Evolutionary conservation across 169 alveolate species (phyloP).

Genomic region (Eimeria maxima): DNA sequence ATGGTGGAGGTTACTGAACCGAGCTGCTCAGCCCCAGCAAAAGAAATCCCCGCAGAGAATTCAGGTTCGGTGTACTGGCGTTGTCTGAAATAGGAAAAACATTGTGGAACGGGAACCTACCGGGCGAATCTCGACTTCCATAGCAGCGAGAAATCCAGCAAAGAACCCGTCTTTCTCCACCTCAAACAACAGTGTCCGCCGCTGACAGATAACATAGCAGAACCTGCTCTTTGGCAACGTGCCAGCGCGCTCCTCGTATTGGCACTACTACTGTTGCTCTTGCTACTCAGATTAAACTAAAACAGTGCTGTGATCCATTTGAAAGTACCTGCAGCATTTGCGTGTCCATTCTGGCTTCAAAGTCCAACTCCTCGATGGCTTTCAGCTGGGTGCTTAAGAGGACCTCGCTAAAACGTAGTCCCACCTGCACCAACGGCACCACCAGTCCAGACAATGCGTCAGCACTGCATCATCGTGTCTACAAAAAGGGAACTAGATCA

Average conservation of each 20-base stretch:
- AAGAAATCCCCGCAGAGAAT: background rate
- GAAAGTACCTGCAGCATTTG: conserved; percentile 76
- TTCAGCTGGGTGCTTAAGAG: conserved; percentile 49
- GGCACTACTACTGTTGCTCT: conserved; percentile 8
- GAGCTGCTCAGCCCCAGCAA: background rate
- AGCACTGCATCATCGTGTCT: background rate
- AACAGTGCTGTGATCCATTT: background rate
- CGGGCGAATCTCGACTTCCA: conserved; percentile 92
- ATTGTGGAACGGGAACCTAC: conserved; percentile 63
- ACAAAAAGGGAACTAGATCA: background rate
- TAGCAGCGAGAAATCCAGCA: conserved; percentile 91
- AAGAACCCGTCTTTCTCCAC: conserved; percentile 86
- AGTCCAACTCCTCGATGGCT: conserved; percentile 74
- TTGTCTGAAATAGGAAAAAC: background rate
- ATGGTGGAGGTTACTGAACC: background rate
- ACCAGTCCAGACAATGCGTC: background rate
- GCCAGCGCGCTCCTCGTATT: background rate
- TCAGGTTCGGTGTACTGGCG: background rate
- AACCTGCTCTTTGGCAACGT: background rate
- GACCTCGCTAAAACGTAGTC: conserved; percentile 74
- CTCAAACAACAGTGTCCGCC: conserved; percentile 83
- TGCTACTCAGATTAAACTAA: background rate
- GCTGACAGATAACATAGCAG: conserved; percentile 67
- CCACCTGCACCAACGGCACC: conserved; percentile 49
- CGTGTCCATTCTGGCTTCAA: conserved; percentile 68